These are phyloP conservation scores for Stemphylium lycopersici DNA, from an alignment of 2,329 filamentous ascomycete species.

Conservation along the genomic window DNA sequence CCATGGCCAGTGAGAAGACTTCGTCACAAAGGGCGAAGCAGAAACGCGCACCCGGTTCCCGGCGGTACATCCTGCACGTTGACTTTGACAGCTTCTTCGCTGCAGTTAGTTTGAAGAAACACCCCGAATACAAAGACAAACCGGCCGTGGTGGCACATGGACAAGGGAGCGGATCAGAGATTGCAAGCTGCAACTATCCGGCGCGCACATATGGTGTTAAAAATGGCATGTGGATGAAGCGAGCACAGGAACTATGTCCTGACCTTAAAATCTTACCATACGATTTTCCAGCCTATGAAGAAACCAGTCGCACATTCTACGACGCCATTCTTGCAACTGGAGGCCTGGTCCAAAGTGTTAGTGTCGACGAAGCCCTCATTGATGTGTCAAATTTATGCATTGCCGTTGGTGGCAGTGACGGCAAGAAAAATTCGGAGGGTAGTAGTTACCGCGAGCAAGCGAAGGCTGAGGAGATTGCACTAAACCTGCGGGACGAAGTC, in stretches of 20 bases:
- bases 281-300: slow-evolving; percentile 93
- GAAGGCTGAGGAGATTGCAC: slow-evolving; percentile 74
- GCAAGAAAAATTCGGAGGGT: slow-evolving; percentile 68
- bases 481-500: slow-evolving; percentile 69
- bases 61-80: slow-evolving; percentile 89
- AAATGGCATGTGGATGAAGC: slow-evolving; percentile 99
- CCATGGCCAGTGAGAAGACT: slow-evolving; percentile 72
- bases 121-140: slow-evolving; percentile 76
- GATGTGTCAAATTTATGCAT: slow-evolving; percentile 79
- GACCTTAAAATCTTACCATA: slow-evolving; percentile 91
- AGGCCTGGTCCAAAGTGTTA: slow-evolving; percentile 91
- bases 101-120: slow-evolving; percentile 81
- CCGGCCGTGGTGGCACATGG: slow-evolving; percentile 91
- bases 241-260: slow-evolving; percentile 80
- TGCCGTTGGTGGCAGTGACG: slow-evolving; percentile 68
- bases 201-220: slow-evolving; percentile 86
- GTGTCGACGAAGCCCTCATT: slow-evolving; percentile 91
- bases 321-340: slow-evolving; percentile 78
- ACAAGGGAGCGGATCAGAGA: slow-evolving; percentile 83
- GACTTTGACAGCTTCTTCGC: slow-evolving; percentile 99
- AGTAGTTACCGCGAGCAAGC: slow-evolving; percentile 79
- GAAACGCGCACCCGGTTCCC: slow-evolving; percentile 65
- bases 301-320: slow-evolving; percentile 87
- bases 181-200: slow-evolving; percentile 96
- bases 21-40: slow-evolving; percentile 57